phyloP scores from a whole-genome alignment of 176 grass and related monocot genomes.

The Ananas comosus region DNA sequence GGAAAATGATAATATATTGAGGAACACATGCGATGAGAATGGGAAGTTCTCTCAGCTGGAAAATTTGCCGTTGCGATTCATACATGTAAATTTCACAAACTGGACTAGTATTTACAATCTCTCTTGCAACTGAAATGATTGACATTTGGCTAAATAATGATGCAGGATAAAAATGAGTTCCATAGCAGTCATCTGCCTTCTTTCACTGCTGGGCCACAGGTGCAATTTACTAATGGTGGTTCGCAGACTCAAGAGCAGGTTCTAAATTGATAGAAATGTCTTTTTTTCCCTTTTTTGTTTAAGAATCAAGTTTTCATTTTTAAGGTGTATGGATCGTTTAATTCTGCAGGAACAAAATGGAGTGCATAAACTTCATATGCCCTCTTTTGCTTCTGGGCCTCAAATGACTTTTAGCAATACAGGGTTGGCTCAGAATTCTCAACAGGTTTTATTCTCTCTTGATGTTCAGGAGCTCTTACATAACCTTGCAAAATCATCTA shows the following conservation, averaged over 20 bases:
- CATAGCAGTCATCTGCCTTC: background rate
- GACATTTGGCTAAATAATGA: background rate
- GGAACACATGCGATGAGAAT: slow-evolving; percentile 1
- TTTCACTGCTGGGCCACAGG: slow-evolving; percentile 1
- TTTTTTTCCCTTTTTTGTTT: background rate
- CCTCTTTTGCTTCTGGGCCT: background rate
- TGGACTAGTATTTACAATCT: background rate
- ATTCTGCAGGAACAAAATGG: slow-evolving; percentile 13
- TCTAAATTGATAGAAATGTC: background rate
- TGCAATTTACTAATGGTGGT: background rate
- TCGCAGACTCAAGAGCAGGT: background rate
- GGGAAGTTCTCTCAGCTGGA: background rate
- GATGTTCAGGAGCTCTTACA: too few species aligned
- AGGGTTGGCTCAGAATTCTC: background rate
- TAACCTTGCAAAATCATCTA: too few species aligned
- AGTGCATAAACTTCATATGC: background rate
- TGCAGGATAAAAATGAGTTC: slow-evolving; percentile 5
- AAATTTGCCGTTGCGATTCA: background rate
- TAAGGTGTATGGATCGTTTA: background rate
- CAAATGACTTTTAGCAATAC: background rate
- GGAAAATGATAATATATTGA: slow-evolving; percentile 11
- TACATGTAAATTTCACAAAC: background rate
- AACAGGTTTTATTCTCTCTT: slow-evolving; percentile 10
- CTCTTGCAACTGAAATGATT: background rate
- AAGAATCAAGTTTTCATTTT: background rate